Evolutionary conservation across 805 yeast genomes (phyloP).

Genomic region (Starmera dryadoides): DNA sequence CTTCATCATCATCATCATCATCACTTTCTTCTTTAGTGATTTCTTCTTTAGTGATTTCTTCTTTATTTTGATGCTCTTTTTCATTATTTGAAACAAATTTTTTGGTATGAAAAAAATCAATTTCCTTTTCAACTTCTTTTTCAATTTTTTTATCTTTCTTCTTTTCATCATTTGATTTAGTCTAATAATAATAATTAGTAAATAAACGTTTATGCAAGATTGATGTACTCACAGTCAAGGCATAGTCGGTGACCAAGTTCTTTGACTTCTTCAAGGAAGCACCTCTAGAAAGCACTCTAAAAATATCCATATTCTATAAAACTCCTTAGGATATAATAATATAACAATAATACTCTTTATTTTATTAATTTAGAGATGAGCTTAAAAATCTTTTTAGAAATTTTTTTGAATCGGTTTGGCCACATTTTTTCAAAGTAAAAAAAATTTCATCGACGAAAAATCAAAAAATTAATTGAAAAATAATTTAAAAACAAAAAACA

Average conservation of each 20-base stretch:
- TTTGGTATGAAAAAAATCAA: constrained; percentile 74
- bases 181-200: neutral
- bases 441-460: neutral
- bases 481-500: neutral
- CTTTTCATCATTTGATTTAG: constrained; percentile 5
- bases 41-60: constrained; percentile 19
- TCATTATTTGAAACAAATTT: too few species aligned
- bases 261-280: constrained; percentile 63
- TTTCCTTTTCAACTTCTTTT: constrained; percentile 56
- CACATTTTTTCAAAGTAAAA: too few species aligned
- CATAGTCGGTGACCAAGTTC: constrained; percentile 17
- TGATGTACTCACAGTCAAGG: constrained; percentile 12
- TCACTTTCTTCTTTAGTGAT: constrained; percentile 7
- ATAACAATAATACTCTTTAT: neutral
- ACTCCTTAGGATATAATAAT: too few species aligned
- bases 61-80: too few species aligned
- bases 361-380: neutral
- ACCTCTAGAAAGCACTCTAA: constrained; percentile 78
- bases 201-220: neutral
- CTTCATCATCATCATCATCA: constrained; percentile 19
- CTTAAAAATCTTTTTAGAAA: neutral
- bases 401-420: neutral
- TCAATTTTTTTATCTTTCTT: constrained; percentile 33
- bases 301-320: constrained; percentile 76
- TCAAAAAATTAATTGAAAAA: neutral